A percentile compares a stretch with the other conserved stretches of the same genome.
phyloP scores from a whole-genome alignment of 1,284 basidiomycete species.

The Termitomyces sp. region DNA sequence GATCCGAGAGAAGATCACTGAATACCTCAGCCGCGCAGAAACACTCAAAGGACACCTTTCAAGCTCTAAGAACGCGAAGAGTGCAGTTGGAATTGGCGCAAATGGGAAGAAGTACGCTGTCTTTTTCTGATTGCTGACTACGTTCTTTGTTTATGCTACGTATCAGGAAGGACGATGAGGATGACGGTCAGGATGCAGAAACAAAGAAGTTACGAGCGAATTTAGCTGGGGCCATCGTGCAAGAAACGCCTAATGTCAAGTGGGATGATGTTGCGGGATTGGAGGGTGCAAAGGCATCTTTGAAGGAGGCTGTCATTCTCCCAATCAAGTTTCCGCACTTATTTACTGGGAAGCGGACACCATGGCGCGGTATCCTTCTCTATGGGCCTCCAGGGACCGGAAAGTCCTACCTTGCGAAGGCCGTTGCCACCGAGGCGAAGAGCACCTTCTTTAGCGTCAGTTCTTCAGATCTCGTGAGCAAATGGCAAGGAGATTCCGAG shows the following conservation, averaged over 20 bases:
- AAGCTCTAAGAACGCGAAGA: constrained; percentile 57
- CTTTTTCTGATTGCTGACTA: constrained; percentile 2
- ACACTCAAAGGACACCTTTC: constrained; percentile 82
- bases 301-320: constrained; percentile 98
- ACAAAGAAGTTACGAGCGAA: constrained; percentile 92
- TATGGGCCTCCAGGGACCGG: constrained; percentile 97
- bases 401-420: constrained; percentile 94
- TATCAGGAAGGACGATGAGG: constrained; percentile 61
- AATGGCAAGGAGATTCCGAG: constrained; percentile 99
- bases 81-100: constrained; percentile 68
- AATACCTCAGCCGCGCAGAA: constrained; percentile 92
- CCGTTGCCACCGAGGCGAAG: constrained; percentile 98
- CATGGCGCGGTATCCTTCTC: constrained; percentile 92
- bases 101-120: constrained; percentile 60
- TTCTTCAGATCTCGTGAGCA: constrained; percentile 93
- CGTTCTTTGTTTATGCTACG: constrained; percentile 6
- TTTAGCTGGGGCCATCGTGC: constrained; percentile 83
- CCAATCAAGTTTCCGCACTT: constrained; percentile 99
- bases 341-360: constrained; percentile 96
- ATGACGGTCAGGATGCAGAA: constrained; percentile 84
- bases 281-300: constrained; percentile 88
- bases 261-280: constrained; percentile 99
- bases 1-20: constrained; percentile 86
- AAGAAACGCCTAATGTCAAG: constrained; percentile 92
- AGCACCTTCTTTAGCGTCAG: constrained; percentile 98